phyloP scores from a whole-genome alignment of 805 yeast species.

The Vanderwaltozyma verrucispora region DNA sequence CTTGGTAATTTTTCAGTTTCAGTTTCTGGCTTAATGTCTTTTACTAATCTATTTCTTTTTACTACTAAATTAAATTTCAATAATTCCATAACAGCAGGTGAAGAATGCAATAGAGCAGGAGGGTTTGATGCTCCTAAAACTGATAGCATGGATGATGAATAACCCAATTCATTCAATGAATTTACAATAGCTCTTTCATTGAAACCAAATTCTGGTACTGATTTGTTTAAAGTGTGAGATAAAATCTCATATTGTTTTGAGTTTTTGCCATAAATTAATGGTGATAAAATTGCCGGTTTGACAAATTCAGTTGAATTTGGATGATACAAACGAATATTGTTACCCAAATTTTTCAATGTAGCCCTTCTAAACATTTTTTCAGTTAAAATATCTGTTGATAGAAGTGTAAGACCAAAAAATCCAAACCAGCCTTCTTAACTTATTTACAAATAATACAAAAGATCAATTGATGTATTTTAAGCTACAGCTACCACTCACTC shows the following conservation, averaged over 20 bases:
- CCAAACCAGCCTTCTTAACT: no score
- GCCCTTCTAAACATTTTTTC: not conserved
- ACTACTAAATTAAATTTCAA: conserved; percentile 45
- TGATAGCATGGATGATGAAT: conserved; percentile 20
- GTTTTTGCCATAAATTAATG: conserved; percentile 20
- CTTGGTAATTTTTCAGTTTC: conserved; percentile 23
- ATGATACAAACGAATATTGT: conserved; percentile 15
- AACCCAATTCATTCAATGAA: conserved; percentile 20
- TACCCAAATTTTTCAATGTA: not conserved
- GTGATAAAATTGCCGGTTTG: conserved; percentile 10
- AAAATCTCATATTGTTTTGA: conserved; percentile 21
- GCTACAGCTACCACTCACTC: no score
- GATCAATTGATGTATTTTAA: no score
- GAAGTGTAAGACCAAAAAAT: no score
- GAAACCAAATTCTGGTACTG: conserved; percentile 26
- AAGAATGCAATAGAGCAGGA: conserved; percentile 24
- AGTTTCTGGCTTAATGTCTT: conserved; percentile 18
- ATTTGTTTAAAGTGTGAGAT: conserved; percentile 16
- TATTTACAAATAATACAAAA: no score
- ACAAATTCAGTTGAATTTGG: conserved; percentile 18
- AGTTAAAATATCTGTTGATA: no score
- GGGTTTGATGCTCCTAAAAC: conserved; percentile 25
- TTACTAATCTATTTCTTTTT: conserved; percentile 36
- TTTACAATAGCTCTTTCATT: conserved; percentile 24
- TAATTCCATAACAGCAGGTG: conserved; percentile 35